Evolutionary conservation across 331 rosid genomes (phyloP).

Genomic region (Malus hybrid): DNA sequence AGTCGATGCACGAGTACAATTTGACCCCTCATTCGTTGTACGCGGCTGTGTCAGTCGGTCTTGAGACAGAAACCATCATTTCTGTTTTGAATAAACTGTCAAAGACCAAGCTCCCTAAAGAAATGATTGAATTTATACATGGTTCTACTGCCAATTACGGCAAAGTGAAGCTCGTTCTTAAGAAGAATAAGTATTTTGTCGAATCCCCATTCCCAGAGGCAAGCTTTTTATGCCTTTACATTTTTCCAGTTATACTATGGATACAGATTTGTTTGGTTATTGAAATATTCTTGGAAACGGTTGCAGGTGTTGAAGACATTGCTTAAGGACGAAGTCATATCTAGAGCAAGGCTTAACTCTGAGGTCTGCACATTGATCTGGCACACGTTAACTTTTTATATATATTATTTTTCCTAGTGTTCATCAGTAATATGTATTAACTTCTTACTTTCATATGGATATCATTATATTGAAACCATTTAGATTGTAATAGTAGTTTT

Average conservation of each 20-base stretch:
- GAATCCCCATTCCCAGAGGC: constrained; percentile 92
- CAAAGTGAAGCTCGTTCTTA: constrained; percentile 89
- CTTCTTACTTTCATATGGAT: not conserved
- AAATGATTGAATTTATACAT: constrained; percentile 75
- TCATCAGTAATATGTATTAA: not conserved
- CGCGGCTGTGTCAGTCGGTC: constrained; percentile 90
- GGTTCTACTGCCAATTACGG: constrained; percentile 88
- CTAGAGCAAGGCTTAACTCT: constrained; percentile 53
- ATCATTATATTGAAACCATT: not conserved
- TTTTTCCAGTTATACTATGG: not conserved
- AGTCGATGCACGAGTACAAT: constrained; percentile 86
- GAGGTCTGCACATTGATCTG: constrained; percentile 49
- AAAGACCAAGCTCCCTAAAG: constrained; percentile 85
- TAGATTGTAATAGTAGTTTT: not conserved
- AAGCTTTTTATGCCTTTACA: constrained; percentile 4
- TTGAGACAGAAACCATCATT: constrained; percentile 73
- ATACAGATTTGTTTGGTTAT: not conserved
- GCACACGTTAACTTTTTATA: not conserved
- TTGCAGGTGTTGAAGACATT: constrained; percentile 77
- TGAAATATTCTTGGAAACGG: constrained; percentile 8
- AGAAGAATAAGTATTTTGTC: constrained; percentile 71
- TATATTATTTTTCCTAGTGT: not conserved
- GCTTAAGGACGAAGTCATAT: constrained; percentile 64
- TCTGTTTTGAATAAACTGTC: constrained; percentile 74
- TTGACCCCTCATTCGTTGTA: constrained; percentile 86